Evolutionary conservation across 2,329 filamentous ascomycete genomes (phyloP).

Genomic region (Tolypocladium ophioglossoides): DNA sequence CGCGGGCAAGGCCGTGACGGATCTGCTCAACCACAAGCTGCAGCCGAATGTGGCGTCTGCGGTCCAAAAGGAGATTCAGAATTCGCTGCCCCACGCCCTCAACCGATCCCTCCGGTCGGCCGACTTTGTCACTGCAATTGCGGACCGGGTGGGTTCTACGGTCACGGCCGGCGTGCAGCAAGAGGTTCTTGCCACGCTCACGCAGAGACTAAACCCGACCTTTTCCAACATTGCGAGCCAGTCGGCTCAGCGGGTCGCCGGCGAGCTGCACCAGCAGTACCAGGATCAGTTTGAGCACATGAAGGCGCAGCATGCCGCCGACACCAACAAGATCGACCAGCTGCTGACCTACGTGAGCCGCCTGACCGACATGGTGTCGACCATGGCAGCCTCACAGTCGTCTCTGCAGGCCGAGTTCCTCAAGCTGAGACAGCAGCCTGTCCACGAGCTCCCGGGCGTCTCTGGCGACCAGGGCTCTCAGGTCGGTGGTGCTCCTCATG

Average conservation of each 20-base stretch:
- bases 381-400: constrained; percentile 57
- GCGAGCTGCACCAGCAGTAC: constrained; percentile 56
- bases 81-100: constrained; percentile 54
- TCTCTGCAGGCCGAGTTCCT: constrained; percentile 57
- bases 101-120: constrained; percentile 51
- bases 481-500: constrained; percentile 10
- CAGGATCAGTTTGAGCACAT: constrained; percentile 39
- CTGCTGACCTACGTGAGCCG: constrained; percentile 57
- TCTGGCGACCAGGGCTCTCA: constrained; percentile 12
- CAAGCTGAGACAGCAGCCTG: constrained; percentile 42
- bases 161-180: constrained; percentile 60
- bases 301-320: constrained; percentile 37
- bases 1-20: constrained; percentile 57
- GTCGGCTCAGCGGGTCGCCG: constrained; percentile 55
- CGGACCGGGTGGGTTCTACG: constrained; percentile 57
- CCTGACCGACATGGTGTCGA: constrained; percentile 57
- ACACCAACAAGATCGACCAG: constrained; percentile 59
- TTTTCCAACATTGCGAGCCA: constrained; percentile 55
- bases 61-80: constrained; percentile 64
- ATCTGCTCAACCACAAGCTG: constrained; percentile 60
- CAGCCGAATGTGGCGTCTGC: constrained; percentile 53
- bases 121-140: constrained; percentile 59
- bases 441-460: constrained; percentile 29
- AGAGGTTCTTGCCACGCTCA: constrained; percentile 51
- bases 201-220: constrained; percentile 53